A percentile compares a stretch with the other conserved stretches of the same genome.
phyloP scores from a whole-genome alignment of 2,329 filamentous ascomycete genomes.

The Neofusicoccum sp. region DNA sequence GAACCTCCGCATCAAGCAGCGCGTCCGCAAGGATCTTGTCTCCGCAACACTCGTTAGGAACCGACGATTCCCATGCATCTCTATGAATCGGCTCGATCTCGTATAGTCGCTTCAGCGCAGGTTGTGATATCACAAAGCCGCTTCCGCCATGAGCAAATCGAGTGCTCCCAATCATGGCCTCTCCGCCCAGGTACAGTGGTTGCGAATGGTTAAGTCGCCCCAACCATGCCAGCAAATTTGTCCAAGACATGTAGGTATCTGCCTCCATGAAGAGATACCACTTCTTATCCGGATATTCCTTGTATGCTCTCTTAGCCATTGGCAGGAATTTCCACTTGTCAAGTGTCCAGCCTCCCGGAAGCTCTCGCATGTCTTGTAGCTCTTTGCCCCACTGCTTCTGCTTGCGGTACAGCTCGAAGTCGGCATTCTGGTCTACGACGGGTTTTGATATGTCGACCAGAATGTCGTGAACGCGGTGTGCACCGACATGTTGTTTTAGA shows the following conservation, averaged over 20 bases:
- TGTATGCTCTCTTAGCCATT: too few relatives aligned
- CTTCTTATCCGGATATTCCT: too few relatives aligned
- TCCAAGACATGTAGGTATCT: too few relatives aligned
- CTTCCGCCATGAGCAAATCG: conserved; percentile 47
- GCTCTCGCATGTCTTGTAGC: background rate
- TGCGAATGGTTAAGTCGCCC: conserved; percentile 43
- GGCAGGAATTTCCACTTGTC: too few relatives aligned
- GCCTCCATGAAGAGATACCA: too few relatives aligned
- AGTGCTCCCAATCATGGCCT: conserved; percentile 38
- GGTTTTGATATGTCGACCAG: conserved; percentile 47
- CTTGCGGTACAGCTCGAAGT: conserved; percentile 58
- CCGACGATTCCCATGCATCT: conserved; percentile 39
- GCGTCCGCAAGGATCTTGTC: conserved; percentile 40
- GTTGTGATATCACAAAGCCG: conserved; percentile 46
- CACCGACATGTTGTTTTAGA: conserved; percentile 57
- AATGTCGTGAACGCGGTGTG: conserved; percentile 51
- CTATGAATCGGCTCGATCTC: conserved; percentile 25
- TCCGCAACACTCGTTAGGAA: conserved; percentile 41
- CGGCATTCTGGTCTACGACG: conserved; percentile 45
- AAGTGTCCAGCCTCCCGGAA: background rate
- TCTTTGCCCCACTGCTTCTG: conserved; percentile 29
- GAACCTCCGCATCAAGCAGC: conserved; percentile 38
- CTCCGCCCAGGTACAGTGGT: conserved; percentile 46
- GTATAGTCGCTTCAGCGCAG: conserved; percentile 39
- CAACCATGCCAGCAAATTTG: conserved; percentile 43